Evolutionary conservation across 2,329 filamentous ascomycete species (phyloP).

Genomic region (Fusarium bulbicola): DNA sequence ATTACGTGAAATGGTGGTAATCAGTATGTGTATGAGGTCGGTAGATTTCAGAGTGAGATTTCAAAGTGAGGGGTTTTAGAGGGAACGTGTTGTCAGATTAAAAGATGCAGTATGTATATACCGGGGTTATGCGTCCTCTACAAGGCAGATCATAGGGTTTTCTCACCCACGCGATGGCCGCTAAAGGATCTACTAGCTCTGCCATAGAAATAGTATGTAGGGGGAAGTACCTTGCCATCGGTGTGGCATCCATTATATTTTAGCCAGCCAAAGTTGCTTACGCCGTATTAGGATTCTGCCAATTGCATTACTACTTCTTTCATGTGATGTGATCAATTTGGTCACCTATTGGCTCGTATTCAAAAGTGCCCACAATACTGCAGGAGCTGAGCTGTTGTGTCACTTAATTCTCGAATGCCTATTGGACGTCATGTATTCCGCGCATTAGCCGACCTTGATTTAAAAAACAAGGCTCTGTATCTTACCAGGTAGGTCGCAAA

Average conservation of each 20-base stretch:
- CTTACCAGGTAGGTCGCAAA: too few relatives aligned
- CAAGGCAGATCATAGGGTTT: not conserved
- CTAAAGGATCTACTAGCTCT: not conserved
- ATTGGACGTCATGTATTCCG: not conserved
- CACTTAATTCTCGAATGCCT: accelerated
- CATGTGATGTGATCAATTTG: accelerated
- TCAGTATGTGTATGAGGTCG: not conserved
- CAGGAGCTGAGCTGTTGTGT: not conserved
- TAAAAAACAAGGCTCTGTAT: too few relatives aligned
- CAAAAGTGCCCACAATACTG: not conserved
- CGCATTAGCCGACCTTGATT: not conserved
- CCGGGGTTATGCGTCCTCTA: accelerated
- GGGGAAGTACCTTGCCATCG: not conserved
- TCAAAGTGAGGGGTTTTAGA: not conserved
- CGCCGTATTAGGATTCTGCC: too few relatives aligned
- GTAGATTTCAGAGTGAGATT: too few relatives aligned
- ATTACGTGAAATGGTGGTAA: not conserved
- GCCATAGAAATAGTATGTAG: not conserved
- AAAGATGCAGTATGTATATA: not conserved
- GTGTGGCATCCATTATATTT: not conserved
- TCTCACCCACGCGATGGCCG: not conserved
- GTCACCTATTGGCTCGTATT: accelerated
- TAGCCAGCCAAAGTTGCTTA: too few relatives aligned
- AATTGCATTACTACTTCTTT: not conserved
- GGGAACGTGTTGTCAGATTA: not conserved